These are phyloP conservation scores for Flaveria ramosissima DNA, from an alignment of 129 eudicot species.

Conservation along the genomic window DNA sequence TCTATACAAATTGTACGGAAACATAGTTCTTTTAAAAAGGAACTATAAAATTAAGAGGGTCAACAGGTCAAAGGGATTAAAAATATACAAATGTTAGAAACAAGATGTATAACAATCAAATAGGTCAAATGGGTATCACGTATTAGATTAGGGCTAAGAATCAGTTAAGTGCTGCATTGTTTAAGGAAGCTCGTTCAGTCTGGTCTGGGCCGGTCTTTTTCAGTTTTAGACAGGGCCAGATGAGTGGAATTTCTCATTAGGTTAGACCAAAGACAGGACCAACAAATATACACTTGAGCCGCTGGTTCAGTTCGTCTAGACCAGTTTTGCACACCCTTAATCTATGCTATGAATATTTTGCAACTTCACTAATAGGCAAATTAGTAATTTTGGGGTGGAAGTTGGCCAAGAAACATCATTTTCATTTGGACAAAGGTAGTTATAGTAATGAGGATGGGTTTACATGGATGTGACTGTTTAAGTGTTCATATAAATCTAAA, in stretches of 20 bases:
- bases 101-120: not conserved
- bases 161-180: not conserved
- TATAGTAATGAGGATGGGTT: not conserved
- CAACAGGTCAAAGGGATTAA: not conserved
- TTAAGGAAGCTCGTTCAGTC: not conserved
- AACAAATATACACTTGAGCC: not conserved
- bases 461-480: not conserved
- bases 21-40: not conserved
- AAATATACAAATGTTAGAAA: too few species aligned
- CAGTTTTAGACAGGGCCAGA: not conserved
- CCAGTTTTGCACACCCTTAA: not conserved
- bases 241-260: not conserved
- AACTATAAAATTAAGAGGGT: not conserved
- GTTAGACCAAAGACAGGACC: not conserved
- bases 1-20: too few species aligned
- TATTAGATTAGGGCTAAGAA: not conserved
- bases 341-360: not conserved
- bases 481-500: not conserved
- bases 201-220: not conserved
- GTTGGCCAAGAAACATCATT: not conserved
- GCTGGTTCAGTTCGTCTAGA: not conserved
- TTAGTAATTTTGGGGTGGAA: not conserved
- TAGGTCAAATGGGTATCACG: not conserved
- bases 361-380: not conserved
- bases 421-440: not conserved